A percentile compares a stretch with the other conserved stretches of the same genome.
phyloP scores from a whole-genome alignment of 176 grass and related monocot genomes.

The maize (Zea mays) region DNA sequence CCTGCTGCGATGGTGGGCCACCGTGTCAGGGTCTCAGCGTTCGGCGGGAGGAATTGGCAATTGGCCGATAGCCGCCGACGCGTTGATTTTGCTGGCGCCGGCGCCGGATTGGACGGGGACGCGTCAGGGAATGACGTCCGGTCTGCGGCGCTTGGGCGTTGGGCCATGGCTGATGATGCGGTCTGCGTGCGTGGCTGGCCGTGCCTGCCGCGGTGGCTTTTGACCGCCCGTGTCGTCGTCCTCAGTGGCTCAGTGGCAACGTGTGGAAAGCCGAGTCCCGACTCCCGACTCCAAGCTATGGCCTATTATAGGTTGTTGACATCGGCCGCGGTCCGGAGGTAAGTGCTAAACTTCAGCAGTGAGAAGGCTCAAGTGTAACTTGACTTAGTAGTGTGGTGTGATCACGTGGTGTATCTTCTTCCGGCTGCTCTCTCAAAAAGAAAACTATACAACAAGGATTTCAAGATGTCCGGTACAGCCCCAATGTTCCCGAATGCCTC shows the following conservation, averaged over 20 bases:
- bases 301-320: no score
- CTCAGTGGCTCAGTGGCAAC: neutral
- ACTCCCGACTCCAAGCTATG: neutral
- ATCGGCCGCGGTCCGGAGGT: neutral
- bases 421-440: no score
- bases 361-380: no score
- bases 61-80: constrained; percentile 22
- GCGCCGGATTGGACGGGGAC: neutral
- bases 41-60: neutral
- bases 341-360: no score
- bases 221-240: constrained; percentile 1
- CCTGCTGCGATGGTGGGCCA: neutral
- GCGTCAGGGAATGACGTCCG: neutral
- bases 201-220: neutral
- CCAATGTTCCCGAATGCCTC: no score
- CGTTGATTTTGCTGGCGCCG: constrained; percentile 13
- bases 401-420: no score
- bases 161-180: neutral
- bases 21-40: neutral
- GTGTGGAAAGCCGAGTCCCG: neutral
- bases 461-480: no score
- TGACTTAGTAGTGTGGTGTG: no score
- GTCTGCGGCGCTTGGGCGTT: neutral
- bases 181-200: neutral
- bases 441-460: no score